phyloP scores from a whole-genome alignment of 441 rosid species.

The Populus hybrid region DNA sequence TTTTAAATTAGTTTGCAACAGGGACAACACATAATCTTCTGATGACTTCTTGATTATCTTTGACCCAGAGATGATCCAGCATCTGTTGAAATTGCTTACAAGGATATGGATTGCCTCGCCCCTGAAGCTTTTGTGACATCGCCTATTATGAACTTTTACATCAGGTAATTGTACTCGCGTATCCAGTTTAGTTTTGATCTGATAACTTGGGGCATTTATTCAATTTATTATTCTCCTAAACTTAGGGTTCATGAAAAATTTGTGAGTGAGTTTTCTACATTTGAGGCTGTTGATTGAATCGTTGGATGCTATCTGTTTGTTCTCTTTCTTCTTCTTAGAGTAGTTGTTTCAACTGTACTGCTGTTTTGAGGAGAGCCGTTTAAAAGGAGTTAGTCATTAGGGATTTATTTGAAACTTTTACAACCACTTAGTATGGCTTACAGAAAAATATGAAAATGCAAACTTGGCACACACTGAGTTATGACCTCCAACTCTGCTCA shows the following conservation, averaged over 20 bases:
- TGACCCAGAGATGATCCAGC: slow-evolving; percentile 65
- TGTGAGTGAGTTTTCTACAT: not conserved
- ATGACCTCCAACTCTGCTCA: not conserved
- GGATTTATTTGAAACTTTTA: not conserved
- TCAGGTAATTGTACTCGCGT: slow-evolving; percentile 43
- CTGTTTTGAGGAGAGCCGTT: not conserved
- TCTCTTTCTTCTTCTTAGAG: not conserved
- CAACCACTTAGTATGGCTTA: too few species aligned
- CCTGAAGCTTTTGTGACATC: slow-evolving; percentile 72
- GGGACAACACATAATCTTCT: slow-evolving; percentile 43
- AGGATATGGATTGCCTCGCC: slow-evolving; percentile 59
- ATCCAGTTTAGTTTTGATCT: not conserved
- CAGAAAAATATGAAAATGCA: not conserved
- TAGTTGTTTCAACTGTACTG: not conserved
- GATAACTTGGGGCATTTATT: not conserved
- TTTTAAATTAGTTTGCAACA: slow-evolving; percentile 9
- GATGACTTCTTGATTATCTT: slow-evolving; percentile 14
- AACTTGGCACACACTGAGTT: not conserved
- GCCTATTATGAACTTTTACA: slow-evolving; percentile 81
- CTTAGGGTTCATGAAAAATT: not conserved
- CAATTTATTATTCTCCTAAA: not conserved
- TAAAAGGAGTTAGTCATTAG: not conserved
- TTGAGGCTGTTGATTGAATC: not conserved
- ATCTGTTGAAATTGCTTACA: slow-evolving; percentile 56
- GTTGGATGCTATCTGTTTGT: not conserved